Evolutionary conservation across 1,139 yeast genomes (phyloP), one percentile per base, ranked within the genome.

Genomic region (Taphrina communis): DNA sequence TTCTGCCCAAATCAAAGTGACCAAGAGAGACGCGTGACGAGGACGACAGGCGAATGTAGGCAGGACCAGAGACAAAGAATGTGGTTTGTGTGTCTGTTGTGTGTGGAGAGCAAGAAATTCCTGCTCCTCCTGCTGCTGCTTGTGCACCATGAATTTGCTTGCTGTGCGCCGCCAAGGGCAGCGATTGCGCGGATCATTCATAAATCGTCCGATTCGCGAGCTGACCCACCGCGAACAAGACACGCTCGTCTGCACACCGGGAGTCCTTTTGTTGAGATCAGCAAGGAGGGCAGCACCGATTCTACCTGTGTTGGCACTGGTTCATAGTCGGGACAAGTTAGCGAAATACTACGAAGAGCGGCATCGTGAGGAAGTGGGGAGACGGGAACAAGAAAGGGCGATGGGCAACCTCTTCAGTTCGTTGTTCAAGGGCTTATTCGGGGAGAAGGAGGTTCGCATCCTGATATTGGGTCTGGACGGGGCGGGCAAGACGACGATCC

Each of bases 401-500:
- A 59, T 61, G 75, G 97, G 97, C 41, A 93, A 89, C 79, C 84
- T 87, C 50, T 88, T 94, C 80, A 91, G 97, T 77, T 87, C 89
- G 72, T 86, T 94, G 75, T 91, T 93, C 78, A 88, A 92, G 70
- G 86, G 86, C 75, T 82, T 94, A 68, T 94, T 97, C 96, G 96
- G 96, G 44, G 88, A 88, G 75, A 91, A 91, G 79, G 98, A 94
- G 79, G 88, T 93, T 76, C 85, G 99, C 74, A 92, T 94, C 70
- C 84, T 94, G 73, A 94, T 94, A 74, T 82, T 94, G 69, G 99
- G 99, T 5, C 82, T 94, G 72, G 99, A 94, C 79, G 98, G 98
- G 81, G 70, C 99, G 1, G 99, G 99, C 68, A 94, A 94, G 78
- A 94, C 99, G 60, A 94, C 99, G 11, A 93, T 94, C 71, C 83